Percentiles rank a stretch among this genome's conserved stretches.
These are phyloP conservation scores for Sungouiella blattae DNA, from an alignment of 805 yeast species.

Conservation along the genomic window DNA sequence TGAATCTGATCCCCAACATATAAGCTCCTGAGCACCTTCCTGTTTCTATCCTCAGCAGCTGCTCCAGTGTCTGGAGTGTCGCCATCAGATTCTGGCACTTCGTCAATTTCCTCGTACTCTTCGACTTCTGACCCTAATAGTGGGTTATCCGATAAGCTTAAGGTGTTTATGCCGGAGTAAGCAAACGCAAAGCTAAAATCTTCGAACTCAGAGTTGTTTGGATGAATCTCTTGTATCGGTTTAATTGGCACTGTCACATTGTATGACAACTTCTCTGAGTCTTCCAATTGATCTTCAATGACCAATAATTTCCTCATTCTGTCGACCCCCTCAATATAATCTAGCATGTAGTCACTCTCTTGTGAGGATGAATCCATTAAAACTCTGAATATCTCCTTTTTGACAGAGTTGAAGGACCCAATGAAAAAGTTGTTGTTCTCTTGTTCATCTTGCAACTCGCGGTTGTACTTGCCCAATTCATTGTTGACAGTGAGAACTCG, in stretches of 20 bases:
- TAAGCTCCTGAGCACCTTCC: conserved; percentile 69
- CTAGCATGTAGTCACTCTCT: conserved; percentile 46
- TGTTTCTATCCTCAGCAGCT: conserved; percentile 60
- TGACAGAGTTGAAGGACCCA: conserved; percentile 45
- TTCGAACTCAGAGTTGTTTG: conserved; percentile 15
- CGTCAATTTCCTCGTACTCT: conserved; percentile 22
- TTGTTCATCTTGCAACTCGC: conserved; percentile 61
- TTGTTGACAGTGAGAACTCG: conserved; percentile 33
- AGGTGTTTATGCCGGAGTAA: conserved; percentile 24
- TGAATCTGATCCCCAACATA: conserved; percentile 67
- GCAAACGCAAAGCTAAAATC: conserved; percentile 11
- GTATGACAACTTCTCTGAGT: conserved; percentile 42
- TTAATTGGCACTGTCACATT: conserved; percentile 38
- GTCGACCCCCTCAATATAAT: conserved; percentile 65
- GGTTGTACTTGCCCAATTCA: conserved; percentile 47
- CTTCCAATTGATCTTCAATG: conserved; percentile 48
- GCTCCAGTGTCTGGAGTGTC: conserved; percentile 2
- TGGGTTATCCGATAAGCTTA: conserved; percentile 19
- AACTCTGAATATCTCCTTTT: conserved; percentile 39
- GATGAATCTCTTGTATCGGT: conserved; percentile 16
- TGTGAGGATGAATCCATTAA: conserved; percentile 11
- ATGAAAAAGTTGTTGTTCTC: conserved; percentile 54
- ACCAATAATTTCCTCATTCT: conserved; percentile 63
- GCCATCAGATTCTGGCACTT: conserved; percentile 12
- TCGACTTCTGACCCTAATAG: conserved; percentile 13